Percentiles rank a stretch among this genome's conserved stretches.
phyloP scores from a whole-genome alignment of 192 early-diverging fungal genomes.

The Phycomyces blakesleeanus region DNA sequence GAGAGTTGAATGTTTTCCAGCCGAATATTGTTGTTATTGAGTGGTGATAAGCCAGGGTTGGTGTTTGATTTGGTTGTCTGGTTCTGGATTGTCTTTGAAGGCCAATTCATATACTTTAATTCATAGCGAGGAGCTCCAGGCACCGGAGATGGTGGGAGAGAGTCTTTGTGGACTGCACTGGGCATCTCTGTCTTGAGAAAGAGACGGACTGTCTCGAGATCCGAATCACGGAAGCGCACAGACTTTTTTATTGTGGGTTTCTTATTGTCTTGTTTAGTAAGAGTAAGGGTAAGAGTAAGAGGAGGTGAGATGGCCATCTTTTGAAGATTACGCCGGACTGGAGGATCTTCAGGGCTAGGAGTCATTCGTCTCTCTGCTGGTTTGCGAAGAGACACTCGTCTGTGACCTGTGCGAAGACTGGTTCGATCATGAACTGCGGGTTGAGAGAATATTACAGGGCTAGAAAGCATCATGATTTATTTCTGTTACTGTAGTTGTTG shows the following conservation, averaged over 20 bases:
- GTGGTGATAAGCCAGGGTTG: neutral
- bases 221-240: slow-evolving; percentile 16
- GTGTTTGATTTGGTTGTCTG: neutral
- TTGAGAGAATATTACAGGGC: neutral
- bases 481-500: too few relatives aligned
- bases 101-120: slow-evolving; percentile 8
- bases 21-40: too few relatives aligned
- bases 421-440: neutral
- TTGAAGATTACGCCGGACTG: neutral
- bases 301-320: neutral
- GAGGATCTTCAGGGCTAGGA: neutral
- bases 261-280: neutral
- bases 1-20: slow-evolving; percentile 5
- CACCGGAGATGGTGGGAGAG: neutral
- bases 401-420: neutral
- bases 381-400: neutral
- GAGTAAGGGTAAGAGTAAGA: neutral
- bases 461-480: too few relatives aligned
- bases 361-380: neutral
- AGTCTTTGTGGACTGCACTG: slow-evolving; percentile 2
- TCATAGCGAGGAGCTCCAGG: slow-evolving; percentile 1
- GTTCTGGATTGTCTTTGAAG: neutral
- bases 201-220: slow-evolving; percentile 11
- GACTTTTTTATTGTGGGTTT: slow-evolving; percentile 8
- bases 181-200: slow-evolving; percentile 18